Percentiles rank a stretch among this genome's conserved stretches.
These are phyloP conservation scores for Kazachstania martiniae DNA, from an alignment of 805 yeast species.

Conservation along the genomic window DNA sequence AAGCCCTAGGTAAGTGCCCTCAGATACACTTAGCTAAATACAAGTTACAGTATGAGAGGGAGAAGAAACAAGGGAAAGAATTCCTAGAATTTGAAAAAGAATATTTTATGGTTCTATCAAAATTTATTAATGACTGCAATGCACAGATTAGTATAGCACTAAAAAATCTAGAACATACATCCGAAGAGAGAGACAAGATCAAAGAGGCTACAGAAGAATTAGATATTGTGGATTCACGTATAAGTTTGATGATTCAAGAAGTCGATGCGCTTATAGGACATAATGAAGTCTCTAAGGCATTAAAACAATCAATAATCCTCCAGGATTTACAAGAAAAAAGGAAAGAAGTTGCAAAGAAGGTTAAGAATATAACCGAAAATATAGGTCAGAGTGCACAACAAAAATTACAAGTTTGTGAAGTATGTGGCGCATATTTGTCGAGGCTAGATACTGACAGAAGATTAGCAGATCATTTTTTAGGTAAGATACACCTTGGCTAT, in stretches of 20 bases:
- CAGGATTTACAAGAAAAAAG: constrained; percentile 39
- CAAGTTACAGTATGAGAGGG: constrained; percentile 55
- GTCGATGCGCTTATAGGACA: constrained; percentile 40
- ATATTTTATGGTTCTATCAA: constrained; percentile 36
- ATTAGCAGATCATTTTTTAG: constrained; percentile 80
- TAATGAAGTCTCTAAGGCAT: constrained; percentile 40
- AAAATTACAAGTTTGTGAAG: constrained; percentile 79
- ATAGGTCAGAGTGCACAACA: constrained; percentile 83
- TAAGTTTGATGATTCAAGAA: constrained; percentile 61
- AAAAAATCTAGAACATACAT: constrained; percentile 50
- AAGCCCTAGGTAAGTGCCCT: constrained; percentile 73
- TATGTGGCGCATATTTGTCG: constrained; percentile 83
- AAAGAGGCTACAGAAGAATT: constrained; percentile 44
- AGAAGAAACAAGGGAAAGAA: constrained; percentile 30
- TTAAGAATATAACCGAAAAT: constrained; percentile 53
- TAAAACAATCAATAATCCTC: constrained; percentile 38
- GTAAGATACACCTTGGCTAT: constrained; percentile 78
- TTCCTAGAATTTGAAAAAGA: constrained; percentile 39
- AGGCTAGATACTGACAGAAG: constrained; percentile 80
- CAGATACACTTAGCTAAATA: constrained; percentile 64
- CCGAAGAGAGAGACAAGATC: constrained; percentile 58
- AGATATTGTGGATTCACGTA: constrained; percentile 49
- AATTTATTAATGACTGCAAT: constrained; percentile 57
- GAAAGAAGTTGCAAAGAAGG: constrained; percentile 41
- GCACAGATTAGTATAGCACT: constrained; percentile 51